Percentiles rank a stretch among this genome's conserved stretches.
phyloP scores from a whole-genome alignment of 139 green algal species.

The Diplosphaera chodatii region DNA sequence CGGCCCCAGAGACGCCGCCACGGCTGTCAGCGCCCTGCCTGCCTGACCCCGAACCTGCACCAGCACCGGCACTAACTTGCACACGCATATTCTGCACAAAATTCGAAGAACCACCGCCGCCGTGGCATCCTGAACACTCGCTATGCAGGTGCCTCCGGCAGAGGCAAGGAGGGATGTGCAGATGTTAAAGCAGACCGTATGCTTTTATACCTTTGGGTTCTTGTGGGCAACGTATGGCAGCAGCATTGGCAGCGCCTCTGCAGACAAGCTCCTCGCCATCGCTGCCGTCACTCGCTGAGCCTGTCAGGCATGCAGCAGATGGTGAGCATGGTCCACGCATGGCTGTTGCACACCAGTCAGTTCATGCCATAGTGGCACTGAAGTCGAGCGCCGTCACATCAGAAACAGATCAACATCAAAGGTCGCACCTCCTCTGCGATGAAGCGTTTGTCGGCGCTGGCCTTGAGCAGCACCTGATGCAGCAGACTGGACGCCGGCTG shows the following conservation, averaged over 20 bases:
- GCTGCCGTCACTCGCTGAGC: neutral
- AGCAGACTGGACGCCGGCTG: conserved; percentile 33
- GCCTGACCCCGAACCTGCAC: conserved; percentile 1
- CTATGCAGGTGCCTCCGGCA: neutral
- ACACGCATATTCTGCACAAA: too few species aligned
- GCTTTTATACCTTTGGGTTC: conserved; percentile 41
- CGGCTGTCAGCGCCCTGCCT: too few species aligned
- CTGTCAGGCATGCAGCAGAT: too few species aligned
- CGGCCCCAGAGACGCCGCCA: neutral
- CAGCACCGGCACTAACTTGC: too few species aligned
- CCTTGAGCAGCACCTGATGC: conserved; percentile 42
- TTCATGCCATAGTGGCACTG: too few species aligned
- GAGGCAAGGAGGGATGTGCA: conserved; percentile 26
- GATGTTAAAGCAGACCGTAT: too few species aligned
- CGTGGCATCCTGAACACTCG: neutral
- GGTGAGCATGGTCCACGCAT: too few species aligned
- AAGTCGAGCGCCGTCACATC: too few species aligned
- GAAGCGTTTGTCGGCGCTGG: conserved; percentile 49
- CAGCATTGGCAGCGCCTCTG: conserved; percentile 18
- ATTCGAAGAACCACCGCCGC: too few species aligned
- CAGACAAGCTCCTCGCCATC: conserved; percentile 6
- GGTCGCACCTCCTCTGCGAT: conserved; percentile 14
- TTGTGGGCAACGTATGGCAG: conserved; percentile 36
- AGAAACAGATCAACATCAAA: too few species aligned
- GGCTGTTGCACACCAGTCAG: too few species aligned